Percentiles rank a stretch among this genome's conserved stretches.
Conservation (phyloP, 805 yeast genomes). For the Saturnispora quitensis region DNA sequence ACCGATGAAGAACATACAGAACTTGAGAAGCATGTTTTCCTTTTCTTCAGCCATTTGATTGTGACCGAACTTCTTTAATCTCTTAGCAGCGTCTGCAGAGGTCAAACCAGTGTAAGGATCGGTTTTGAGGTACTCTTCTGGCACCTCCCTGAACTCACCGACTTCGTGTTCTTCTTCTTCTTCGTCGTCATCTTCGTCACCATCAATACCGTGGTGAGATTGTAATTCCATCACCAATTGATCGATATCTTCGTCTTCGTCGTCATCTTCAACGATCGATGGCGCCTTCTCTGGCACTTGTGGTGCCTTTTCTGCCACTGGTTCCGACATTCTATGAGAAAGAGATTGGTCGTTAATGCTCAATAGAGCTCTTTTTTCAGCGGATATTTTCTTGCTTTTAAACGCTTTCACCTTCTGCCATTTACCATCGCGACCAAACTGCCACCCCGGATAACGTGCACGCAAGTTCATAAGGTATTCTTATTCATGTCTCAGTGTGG, state of each 20-base stretch:
- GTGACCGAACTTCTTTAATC: constrained; percentile 85
- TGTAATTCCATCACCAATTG: constrained; percentile 74
- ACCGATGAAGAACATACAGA: constrained; percentile 81
- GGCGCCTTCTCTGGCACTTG: constrained; percentile 38
- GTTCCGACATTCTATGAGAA: constrained; percentile 9
- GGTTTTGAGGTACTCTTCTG: constrained; percentile 78
- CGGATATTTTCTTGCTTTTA: background rate
- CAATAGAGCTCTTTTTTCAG: background rate
- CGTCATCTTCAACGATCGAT: constrained; percentile 31
- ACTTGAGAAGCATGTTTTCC: constrained; percentile 71
- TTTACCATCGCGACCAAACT: background rate
- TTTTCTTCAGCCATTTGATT: constrained; percentile 88
- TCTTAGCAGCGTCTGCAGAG: constrained; percentile 63
- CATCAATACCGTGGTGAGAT: constrained; percentile 44
- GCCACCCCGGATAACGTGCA: constrained; percentile 3
- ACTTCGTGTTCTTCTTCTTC: constrained; percentile 36
- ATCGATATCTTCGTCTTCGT: constrained; percentile 47
- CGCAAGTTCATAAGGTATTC: background rate
- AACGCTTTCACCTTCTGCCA: background rate
- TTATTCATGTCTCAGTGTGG: background rate
- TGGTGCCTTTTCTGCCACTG: constrained; percentile 10
- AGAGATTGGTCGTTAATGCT: background rate
- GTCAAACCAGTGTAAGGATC: constrained; percentile 70
- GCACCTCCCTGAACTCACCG: constrained; percentile 63
- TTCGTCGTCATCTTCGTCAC: constrained; percentile 47